Evolutionary conservation across 257 asterid species (phyloP), one percentile per base, ranked within the genome.

Genomic region (Henckelia pumila): DNA sequence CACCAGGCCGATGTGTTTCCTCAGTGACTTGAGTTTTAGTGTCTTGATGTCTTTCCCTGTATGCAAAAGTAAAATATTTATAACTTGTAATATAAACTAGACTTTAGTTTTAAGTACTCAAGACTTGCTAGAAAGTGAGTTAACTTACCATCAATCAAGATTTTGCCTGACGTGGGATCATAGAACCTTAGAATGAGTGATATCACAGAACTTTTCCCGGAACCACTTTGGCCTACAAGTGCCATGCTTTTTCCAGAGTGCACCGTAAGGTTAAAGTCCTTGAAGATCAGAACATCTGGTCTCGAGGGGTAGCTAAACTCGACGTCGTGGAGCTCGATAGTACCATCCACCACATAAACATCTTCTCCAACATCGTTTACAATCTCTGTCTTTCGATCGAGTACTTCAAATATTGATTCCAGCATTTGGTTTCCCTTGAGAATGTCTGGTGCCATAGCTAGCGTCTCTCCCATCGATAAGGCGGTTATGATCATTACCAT

Each of bases 401-500:
- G 87, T 47, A 94, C 77, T 68, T 91, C 95, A 76, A 94, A 88
- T 21, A 94, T 95, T 0, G 96, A 88, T 9, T 89, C 82, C 77
- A 94, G 86, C 99, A 91, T 94, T 63, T 81, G 85, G 80, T 88
- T 88, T 24, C 97, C 97, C 72, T 88, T 94, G 16, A 94, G 73
- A 59, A 94, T 86, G 61, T 94, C 99, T 11, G 99, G 97, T 6
- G 96, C 99, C 99, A 94, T 91, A 47, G 99, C 99, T 23, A 94
- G 85, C 7, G 95, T 91, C 85, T 94, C 99, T 0, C 97, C 99
- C 97, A 94, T 94, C 33, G 91, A 88, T 72, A 94, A 73, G 49
- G 99, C 99, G 2, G 96, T 85, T 7, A 94, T 91, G 5, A 94
- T 91, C 80, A 94, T 56, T 25, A 94, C 95, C 96, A 94, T 88